Base-by-base conservation (phyloP, 1,139 yeast genomes). In the Yamadazyma friedrichii region DNA sequence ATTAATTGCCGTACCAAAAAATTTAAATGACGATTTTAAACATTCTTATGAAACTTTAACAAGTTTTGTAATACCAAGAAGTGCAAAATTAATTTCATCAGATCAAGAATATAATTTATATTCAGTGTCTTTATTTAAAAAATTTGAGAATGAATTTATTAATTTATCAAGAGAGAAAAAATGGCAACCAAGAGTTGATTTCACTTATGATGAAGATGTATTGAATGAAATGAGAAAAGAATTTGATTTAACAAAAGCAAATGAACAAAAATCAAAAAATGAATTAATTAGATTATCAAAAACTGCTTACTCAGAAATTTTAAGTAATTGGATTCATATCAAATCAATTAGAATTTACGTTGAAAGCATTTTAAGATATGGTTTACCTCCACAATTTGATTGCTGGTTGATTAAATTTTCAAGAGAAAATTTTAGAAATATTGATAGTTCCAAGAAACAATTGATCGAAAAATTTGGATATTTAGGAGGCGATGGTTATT, bases 321-420 rank as follows among this genome's bases (percentile, higher is more conserved):
- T 87, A 48, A 75, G 87, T 51, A 80, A 86, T 50, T 89, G 96
- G 96, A 75, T 86, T 56, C 98, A 93, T 64, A 78, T 93, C 52
- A 89, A 89, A 65, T 67, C 74, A 6, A 67, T 78, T 43, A 69
- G 82, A 52, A 65, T 73, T 12, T 78, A 76, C 53, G 80, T 77
- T 36, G 84, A 78, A 59, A 69, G 78, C 9, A 96, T 93, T 11
- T 76, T 93, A 59, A 84, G 98, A 63, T 93, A 93, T 62, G 99
- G 99, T 1, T 77, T 93, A 48, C 98, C 98, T 30, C 97, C 98
- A 31, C 85, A 85, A 58, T 93, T 93, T 61, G 78, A 82, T 57
- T 80, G 86, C 43, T 81, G 66, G 51, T 65, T 83, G 40, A 63
- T 84, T 43, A 73, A 77, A 51, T 64, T 78, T 42, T 58, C 59